Conservation (phyloP, 208 protist species). For the Leptomonas seymouri region DNA sequence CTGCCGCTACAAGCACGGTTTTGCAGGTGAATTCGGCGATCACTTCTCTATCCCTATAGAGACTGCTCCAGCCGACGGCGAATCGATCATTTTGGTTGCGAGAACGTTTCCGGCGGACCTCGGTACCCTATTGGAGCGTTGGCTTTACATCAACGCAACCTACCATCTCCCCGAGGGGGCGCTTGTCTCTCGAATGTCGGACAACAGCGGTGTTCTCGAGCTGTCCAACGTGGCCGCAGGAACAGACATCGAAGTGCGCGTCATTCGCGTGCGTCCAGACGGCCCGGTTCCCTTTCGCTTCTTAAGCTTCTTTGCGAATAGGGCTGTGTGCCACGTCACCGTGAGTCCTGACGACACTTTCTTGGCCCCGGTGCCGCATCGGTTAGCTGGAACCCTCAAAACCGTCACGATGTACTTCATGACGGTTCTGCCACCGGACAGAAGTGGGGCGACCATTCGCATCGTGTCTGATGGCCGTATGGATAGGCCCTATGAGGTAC, state of each 20-base stretch:
- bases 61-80: constrained; percentile 30
- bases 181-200: constrained; percentile 32
- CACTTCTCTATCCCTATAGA: constrained; percentile 54
- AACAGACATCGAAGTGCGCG: constrained; percentile 62
- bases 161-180: constrained; percentile 45
- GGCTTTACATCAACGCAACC: constrained; percentile 69
- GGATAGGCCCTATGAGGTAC: constrained; percentile 4
- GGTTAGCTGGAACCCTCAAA: constrained; percentile 10
- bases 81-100: constrained; percentile 66
- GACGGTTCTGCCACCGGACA: constrained; percentile 32
- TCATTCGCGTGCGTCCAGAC: constrained; percentile 49
- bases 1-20: constrained; percentile 71
- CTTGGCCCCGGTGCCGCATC: constrained; percentile 49
- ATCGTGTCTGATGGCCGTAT: constrained; percentile 3
- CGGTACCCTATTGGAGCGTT: constrained; percentile 34
- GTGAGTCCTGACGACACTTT: constrained; percentile 60
- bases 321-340: constrained; percentile 63
- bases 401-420: constrained; percentile 60
- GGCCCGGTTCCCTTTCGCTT: constrained; percentile 80
- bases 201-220: constrained; percentile 66
- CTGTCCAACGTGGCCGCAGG: constrained; percentile 48
- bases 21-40: constrained; percentile 72
- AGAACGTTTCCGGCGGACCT: constrained; percentile 48
- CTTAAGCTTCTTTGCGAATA: constrained; percentile 76
- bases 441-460: constrained; percentile 31